Percentiles rank a stretch among this genome's conserved stretches.
phyloP scores from a whole-genome alignment of 495 filamentous ascomycete species.

The Parathielavia hyrcaniae region DNA sequence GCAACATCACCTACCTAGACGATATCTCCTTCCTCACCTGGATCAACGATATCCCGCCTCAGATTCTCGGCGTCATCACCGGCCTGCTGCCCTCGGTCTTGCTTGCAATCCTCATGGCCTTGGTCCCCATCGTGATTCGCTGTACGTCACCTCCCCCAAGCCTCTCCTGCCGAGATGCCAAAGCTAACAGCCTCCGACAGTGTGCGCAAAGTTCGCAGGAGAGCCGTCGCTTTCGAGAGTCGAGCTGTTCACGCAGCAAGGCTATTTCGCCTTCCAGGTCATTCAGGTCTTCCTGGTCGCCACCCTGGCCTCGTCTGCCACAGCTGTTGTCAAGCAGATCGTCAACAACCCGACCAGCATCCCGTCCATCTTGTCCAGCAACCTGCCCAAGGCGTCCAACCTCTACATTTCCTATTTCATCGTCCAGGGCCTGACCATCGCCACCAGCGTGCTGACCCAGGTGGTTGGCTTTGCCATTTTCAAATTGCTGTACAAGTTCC shows the following conservation, averaged over 20 bases:
- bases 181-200: conserved; percentile 28
- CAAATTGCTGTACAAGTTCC: conserved; percentile 63
- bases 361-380: conserved; percentile 60
- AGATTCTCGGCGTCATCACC: conserved; percentile 74
- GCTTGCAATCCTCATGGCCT: conserved; percentile 79
- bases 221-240: conserved; percentile 70
- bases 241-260: conserved; percentile 84
- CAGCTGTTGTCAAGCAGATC: conserved; percentile 59
- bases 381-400: conserved; percentile 77
- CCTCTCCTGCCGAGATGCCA: background rate
- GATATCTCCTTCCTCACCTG: conserved; percentile 63
- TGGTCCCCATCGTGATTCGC: conserved; percentile 79
- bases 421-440: conserved; percentile 83
- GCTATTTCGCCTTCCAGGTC: conserved; percentile 91
- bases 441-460: conserved; percentile 67
- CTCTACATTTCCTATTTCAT: conserved; percentile 96
- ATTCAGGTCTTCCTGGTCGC: conserved; percentile 90
- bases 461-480: conserved; percentile 72
- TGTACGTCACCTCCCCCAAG: conserved; percentile 25
- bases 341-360: conserved; percentile 54
- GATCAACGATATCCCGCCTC: conserved; percentile 62
- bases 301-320: conserved; percentile 69
- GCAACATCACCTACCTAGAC: conserved; percentile 68
- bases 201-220: conserved; percentile 70
- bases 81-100: conserved; percentile 76